Evolutionary conservation across 805 yeast genomes (phyloP).

Genomic region (Wickerhamiella parazyma): DNA sequence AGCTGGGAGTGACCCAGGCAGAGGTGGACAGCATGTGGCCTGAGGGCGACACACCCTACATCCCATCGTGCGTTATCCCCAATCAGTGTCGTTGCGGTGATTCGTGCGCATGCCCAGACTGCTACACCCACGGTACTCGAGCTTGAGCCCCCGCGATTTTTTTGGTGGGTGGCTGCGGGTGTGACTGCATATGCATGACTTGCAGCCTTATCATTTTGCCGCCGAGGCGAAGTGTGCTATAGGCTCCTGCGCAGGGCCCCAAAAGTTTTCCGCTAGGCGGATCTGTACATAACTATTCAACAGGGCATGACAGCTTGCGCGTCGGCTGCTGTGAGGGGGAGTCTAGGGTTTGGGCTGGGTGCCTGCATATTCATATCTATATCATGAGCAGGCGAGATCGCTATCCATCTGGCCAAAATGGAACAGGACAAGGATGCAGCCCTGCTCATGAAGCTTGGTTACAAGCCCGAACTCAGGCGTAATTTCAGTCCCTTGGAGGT

Average conservation of each 20-base stretch:
- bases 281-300: too few species aligned
- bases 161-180: too few species aligned
- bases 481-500: conserved; percentile 48
- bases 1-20: conserved; percentile 18
- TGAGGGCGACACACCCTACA: conserved; percentile 15
- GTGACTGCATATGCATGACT: not conserved
- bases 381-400: too few species aligned
- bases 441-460: conserved; percentile 41
- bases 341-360: too few species aligned
- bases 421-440: conserved; percentile 23
- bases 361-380: too few species aligned
- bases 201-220: not conserved
- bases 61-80: conserved; percentile 27
- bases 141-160: too few species aligned
- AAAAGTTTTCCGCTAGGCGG: too few species aligned
- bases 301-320: too few species aligned
- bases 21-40: conserved; percentile 21
- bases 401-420: not conserved
- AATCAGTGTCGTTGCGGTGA: conserved; percentile 30
- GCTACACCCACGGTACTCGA: conserved; percentile 22
- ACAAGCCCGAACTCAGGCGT: conserved; percentile 53
- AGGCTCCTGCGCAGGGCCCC: too few species aligned
- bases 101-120: conserved; percentile 26
- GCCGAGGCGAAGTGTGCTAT: not conserved
- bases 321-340: too few species aligned